Conservation (phyloP, 768 basidiomycete species). For the Sarcomyxa edulis region DNA sequence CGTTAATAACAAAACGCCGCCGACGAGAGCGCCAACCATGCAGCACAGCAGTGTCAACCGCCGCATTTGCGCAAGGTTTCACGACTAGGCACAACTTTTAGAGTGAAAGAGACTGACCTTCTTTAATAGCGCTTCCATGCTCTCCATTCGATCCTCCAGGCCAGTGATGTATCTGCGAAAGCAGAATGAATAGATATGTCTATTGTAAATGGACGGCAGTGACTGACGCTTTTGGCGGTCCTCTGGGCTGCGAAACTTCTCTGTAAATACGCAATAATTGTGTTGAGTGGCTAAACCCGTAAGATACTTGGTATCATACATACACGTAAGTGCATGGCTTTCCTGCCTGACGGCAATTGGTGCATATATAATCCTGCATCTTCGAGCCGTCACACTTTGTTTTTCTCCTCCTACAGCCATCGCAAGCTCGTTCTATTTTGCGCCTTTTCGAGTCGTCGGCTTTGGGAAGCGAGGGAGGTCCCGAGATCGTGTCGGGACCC, state of each 20-base stretch:
- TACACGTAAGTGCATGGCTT: conserved; percentile 60
- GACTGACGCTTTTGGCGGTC: conserved; percentile 64
- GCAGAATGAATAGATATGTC: conserved; percentile 1
- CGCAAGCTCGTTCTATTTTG: conserved; percentile 53
- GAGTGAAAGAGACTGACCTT: conserved; percentile 31
- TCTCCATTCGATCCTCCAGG: conserved; percentile 56
- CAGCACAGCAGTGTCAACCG: neutral
- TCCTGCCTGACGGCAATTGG: conserved; percentile 48
- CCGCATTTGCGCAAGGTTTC: neutral
- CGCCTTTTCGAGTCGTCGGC: conserved; percentile 28
- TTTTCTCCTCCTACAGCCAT: conserved; percentile 53
- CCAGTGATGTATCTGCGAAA: conserved; percentile 49
- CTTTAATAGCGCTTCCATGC: conserved; percentile 47
- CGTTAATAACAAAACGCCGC: conserved; percentile 2
- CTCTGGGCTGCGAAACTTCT: conserved; percentile 61
- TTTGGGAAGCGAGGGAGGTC: too few species aligned
- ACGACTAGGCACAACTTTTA: too few species aligned
- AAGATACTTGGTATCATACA: conserved; percentile 13
- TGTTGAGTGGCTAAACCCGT: neutral
- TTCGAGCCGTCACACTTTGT: conserved; percentile 57
- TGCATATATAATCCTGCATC: conserved; percentile 44
- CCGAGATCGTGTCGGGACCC: conserved; percentile 2
- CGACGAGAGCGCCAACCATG: neutral
- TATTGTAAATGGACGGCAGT: conserved; percentile 1
- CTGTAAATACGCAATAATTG: conserved; percentile 20